Evolutionary conservation across 2,329 filamentous ascomycete species (phyloP), one percentile per base, ranked within the genome.

Genomic region (Penicillium olsonii): DNA sequence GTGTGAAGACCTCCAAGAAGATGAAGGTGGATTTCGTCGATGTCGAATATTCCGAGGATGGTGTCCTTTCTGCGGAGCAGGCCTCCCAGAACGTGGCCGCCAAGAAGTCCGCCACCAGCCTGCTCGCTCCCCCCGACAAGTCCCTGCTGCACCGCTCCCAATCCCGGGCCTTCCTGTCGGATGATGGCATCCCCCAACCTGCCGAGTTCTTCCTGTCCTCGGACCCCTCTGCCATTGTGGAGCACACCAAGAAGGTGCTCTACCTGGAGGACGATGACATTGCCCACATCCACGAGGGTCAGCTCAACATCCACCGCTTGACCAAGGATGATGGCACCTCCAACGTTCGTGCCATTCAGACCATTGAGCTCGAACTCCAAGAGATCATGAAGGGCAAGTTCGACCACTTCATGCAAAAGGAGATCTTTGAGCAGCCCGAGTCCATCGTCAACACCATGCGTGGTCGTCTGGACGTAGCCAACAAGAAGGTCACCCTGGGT

Each of bases 301-400:
- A 94, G 61, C 85, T 99, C 65, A 97, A 99, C 83, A 99, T 99
- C 67, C 94, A 99, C 82, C 90, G 94, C 70, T 82, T 97, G 64
- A 92, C 89, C 77, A 97, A 97, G 85, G 88, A 92, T 64, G 92
- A 97, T 71, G 92, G 92, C 62, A 92, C 88, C 69, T 95, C 90
- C 76, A 96, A 97, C 70, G 91, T 97, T 64, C 92, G 94, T 72
- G 90, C 89, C 65, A 99, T 99, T 73, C 94, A 99, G 83, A 99
- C 94, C 48, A 84, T 99, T 48, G 94, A 99, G 81, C 88, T 99
- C 42, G 91, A 99, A 81, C 87, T 99, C 59, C 94, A 99, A 80
- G 92, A 99, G 81, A 99, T 99, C 77, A 99, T 99, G 94, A 99
- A 99, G 87, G 94, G 94, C 75, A 95, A 94, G 73, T 99, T 97